Percentiles rank a stretch among this genome's conserved stretches.
phyloP scores from a whole-genome alignment of 345 rosid genomes.

The Salix dunnii region DNA sequence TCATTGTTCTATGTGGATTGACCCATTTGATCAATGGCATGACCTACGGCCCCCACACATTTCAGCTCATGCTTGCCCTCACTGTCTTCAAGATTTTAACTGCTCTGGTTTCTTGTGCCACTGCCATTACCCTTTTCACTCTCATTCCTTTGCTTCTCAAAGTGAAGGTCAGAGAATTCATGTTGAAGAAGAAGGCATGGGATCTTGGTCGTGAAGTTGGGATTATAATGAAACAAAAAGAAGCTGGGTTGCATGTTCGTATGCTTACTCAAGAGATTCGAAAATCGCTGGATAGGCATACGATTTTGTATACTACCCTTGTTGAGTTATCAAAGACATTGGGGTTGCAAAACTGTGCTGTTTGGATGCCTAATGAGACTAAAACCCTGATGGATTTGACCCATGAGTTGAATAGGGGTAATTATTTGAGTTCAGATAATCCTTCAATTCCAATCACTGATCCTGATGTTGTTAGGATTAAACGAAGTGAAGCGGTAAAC shows the following conservation, averaged over 20 bases:
- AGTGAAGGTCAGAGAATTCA: constrained; percentile 87
- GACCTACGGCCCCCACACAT: constrained; percentile 78
- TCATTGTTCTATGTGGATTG: constrained; percentile 95
- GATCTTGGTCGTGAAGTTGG: constrained; percentile 96
- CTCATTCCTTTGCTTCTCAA: constrained; percentile 88
- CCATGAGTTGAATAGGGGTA: constrained; percentile 56
- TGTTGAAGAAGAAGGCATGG: constrained; percentile 84
- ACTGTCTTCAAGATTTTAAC: constrained; percentile 90
- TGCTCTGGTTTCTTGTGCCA: constrained; percentile 96
- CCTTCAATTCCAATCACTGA: constrained; percentile 54
- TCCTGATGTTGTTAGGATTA: constrained; percentile 61
- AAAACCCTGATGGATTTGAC: constrained; percentile 69
- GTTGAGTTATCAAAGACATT: constrained; percentile 90
- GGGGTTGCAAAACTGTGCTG: constrained; percentile 79
- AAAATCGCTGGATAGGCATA: constrained; percentile 82
- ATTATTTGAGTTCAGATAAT: constrained; percentile 28
- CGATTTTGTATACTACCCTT: constrained; percentile 74
- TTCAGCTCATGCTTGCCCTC: constrained; percentile 77
- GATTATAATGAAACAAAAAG: constrained; percentile 76
- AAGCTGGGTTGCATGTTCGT: constrained; percentile 76
- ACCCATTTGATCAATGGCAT: constrained; percentile 94
- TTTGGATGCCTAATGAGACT: constrained; percentile 84
- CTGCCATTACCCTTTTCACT: constrained; percentile 84
- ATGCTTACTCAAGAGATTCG: constrained; percentile 98
- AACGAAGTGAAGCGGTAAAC: constrained; percentile 56